Conservation (phyloP, 2,329 filamentous ascomycete genomes). For the Aureobasidium musti region DNA sequence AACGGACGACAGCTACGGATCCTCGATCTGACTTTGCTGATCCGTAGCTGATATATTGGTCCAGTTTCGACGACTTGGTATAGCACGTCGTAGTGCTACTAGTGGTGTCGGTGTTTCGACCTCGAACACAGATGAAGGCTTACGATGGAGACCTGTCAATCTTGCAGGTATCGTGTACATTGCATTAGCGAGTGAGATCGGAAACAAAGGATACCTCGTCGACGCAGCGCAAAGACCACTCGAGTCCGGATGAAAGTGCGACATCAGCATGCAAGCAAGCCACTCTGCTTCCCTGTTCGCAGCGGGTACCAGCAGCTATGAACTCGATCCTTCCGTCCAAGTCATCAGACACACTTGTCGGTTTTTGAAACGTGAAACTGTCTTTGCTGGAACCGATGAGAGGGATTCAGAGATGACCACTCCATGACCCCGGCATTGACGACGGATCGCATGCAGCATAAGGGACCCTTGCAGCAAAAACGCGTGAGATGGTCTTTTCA, state of each 20-base stretch:
- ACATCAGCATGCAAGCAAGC: background rate
- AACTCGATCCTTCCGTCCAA: background rate
- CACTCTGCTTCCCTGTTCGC: background rate
- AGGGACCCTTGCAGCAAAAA: conserved; percentile 1
- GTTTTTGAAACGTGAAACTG: background rate
- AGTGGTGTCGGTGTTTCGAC: background rate
- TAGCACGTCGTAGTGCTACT: background rate
- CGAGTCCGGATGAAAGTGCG: background rate
- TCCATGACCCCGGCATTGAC: background rate
- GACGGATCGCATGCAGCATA: background rate
- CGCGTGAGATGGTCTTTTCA: background rate
- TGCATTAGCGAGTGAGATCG: conserved; percentile 12
- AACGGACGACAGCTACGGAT: too few relatives aligned
- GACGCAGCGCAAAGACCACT: background rate
- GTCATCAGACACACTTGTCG: background rate
- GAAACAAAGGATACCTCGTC: background rate
- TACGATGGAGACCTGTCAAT: conserved; percentile 11
- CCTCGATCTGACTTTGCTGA: background rate
- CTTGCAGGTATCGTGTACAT: conserved; percentile 13
- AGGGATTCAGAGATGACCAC: background rate
- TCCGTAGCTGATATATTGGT: background rate
- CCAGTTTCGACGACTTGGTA: too few relatives aligned
- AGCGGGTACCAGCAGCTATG: background rate
- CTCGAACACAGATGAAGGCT: background rate
- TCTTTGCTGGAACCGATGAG: background rate